These are phyloP conservation scores for Debaryomyces hansenii DNA, from an alignment of 805 yeast species.

Conservation along the genomic window DNA sequence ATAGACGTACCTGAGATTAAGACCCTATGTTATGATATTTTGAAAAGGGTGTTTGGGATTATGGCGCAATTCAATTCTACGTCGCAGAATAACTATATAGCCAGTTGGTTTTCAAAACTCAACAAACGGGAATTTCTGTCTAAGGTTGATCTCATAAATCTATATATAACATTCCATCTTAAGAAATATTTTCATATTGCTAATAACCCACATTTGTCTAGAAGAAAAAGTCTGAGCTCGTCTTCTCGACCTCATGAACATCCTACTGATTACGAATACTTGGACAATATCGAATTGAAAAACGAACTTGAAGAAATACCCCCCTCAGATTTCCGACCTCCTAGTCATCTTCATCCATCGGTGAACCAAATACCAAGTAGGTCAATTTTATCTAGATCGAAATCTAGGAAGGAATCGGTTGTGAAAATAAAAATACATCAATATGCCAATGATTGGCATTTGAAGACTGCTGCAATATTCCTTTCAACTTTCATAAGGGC, in stretches of 20 bases:
- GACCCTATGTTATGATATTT: constrained; percentile 61
- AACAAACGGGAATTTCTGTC: constrained; percentile 43
- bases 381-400: neutral
- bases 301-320: constrained; percentile 11
- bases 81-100: constrained; percentile 40
- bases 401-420: constrained; percentile 11
- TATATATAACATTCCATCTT: constrained; percentile 77
- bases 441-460: constrained; percentile 82
- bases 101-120: constrained; percentile 55
- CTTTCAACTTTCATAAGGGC: constrained; percentile 57
- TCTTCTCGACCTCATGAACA: neutral
- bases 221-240: constrained; percentile 6
- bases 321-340: constrained; percentile 1
- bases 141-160: constrained; percentile 67
- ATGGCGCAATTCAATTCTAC: constrained; percentile 50
- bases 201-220: constrained; percentile 21
- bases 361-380: neutral
- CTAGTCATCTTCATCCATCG: constrained; percentile 2
- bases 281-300: constrained; percentile 20
- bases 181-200: constrained; percentile 49
- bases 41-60: constrained; percentile 69
- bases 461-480: constrained; percentile 63
- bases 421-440: constrained; percentile 50
- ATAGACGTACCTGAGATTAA: constrained; percentile 52
- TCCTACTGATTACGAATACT: constrained; percentile 17